Evolutionary conservation across 2,329 filamentous ascomycete species (phyloP).

Genomic region (Clonostachys byssicola): DNA sequence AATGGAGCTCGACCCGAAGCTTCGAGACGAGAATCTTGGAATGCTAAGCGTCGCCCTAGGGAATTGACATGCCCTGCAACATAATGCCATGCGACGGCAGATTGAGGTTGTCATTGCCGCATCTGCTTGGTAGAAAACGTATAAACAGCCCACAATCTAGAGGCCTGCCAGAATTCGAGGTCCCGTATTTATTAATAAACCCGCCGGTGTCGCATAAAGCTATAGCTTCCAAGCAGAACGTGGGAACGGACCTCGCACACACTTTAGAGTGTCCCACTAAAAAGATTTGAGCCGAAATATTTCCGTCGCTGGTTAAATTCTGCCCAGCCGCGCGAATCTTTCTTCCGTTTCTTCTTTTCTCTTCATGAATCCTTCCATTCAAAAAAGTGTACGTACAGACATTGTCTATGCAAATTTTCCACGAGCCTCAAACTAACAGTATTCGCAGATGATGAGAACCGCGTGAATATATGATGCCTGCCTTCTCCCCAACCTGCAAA

Average conservation of each 20-base stretch:
- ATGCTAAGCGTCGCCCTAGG: too few species aligned
- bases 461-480: slow-evolving; percentile 88
- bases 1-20: not conserved
- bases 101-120: too few species aligned
- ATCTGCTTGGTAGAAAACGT: too few species aligned
- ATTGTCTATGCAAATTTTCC: not conserved
- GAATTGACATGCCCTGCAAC: too few species aligned
- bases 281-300: slow-evolving; percentile 4
- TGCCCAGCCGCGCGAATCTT: slow-evolving; percentile 15
- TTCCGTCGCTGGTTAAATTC: slow-evolving; percentile 28
- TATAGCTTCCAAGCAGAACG: too few species aligned
- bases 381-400: slow-evolving; percentile 76
- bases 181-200: too few species aligned
- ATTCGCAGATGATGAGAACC: slow-evolving; percentile 95
- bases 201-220: too few species aligned
- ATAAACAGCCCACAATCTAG: too few species aligned
- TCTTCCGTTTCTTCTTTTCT: slow-evolving; percentile 41
- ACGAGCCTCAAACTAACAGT: slow-evolving; percentile 18
- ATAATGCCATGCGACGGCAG: too few species aligned
- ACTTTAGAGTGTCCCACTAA: not conserved
- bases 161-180: too few species aligned
- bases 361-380: slow-evolving; percentile 95
- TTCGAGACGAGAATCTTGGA: too few species aligned
- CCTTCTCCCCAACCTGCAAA: slow-evolving; percentile 60
- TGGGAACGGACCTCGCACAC: too few species aligned